These are phyloP conservation scores for Aschersonia sp. DNA, from an alignment of 2,329 filamentous ascomycete genomes.

Conservation along the genomic window DNA sequence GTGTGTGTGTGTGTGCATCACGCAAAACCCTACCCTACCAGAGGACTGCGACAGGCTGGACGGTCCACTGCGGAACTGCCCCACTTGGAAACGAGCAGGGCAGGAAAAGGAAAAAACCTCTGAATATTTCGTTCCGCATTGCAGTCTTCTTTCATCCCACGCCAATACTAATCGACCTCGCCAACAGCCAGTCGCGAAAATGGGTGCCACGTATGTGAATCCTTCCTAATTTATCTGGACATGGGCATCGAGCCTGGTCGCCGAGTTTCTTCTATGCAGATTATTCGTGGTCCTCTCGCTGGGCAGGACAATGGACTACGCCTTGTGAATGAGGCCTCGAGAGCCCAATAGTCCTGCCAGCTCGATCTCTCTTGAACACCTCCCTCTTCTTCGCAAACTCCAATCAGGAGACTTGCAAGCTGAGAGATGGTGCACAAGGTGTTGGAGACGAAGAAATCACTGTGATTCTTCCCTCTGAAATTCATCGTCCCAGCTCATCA, in stretches of 20 bases:
- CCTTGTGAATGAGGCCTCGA: background rate
- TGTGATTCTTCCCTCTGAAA: slow-evolving; percentile 57
- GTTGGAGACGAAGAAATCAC: slow-evolving; percentile 58
- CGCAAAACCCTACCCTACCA: slow-evolving; percentile 19
- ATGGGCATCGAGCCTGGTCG: slow-evolving; percentile 27
- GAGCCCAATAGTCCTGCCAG: slow-evolving; percentile 38
- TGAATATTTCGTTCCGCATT: background rate
- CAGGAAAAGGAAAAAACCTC: slow-evolving; percentile 4
- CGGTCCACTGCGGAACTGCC: background rate
- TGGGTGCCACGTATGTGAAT: slow-evolving; percentile 39
- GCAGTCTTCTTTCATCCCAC: slow-evolving; percentile 8
- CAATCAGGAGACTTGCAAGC: slow-evolving; percentile 24
- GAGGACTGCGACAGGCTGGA: background rate
- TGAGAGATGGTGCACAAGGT: slow-evolving; percentile 52
- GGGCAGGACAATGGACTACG: slow-evolving; percentile 26
- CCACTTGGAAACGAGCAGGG: background rate
- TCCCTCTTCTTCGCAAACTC: slow-evolving; percentile 40
- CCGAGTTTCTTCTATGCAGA: slow-evolving; percentile 38
- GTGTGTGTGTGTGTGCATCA: slow-evolving; percentile 8
- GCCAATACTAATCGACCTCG: slow-evolving; percentile 24
- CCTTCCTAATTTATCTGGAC: slow-evolving; percentile 19
- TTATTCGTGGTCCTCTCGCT: slow-evolving; percentile 78
- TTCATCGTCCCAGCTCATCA: slow-evolving; percentile 40
- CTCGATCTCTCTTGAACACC: slow-evolving; percentile 60
- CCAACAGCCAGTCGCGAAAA: slow-evolving; percentile 24